Percentiles rank a stretch among this genome's conserved stretches.
Evolutionary conservation across 148 eudicot species (phyloP).

Genomic region (Chenopodium berlandieri): DNA sequence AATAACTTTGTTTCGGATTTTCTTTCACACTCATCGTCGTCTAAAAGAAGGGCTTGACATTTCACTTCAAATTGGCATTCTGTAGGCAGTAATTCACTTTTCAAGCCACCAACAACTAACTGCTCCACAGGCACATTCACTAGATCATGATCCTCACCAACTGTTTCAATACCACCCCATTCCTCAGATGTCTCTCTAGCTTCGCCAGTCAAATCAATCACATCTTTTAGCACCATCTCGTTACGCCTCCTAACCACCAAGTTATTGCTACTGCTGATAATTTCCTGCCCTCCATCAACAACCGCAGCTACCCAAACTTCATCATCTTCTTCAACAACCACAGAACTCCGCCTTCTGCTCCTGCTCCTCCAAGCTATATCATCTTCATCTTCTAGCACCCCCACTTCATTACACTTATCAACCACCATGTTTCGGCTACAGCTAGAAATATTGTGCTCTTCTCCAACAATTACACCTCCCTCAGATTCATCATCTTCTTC

Average conservation of each 20-base stretch:
- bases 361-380: neutral
- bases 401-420: neutral
- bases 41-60: too few species aligned
- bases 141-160: neutral
- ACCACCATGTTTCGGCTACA: neutral
- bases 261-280: too few species aligned
- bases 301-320: neutral
- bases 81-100: too few species aligned
- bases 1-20: neutral
- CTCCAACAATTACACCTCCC: neutral
- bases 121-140: neutral
- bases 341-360: neutral
- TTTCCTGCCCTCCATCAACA: neutral
- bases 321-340: neutral
- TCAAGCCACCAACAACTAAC: too few species aligned
- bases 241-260: neutral
- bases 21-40: neutral
- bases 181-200: neutral
- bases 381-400: neutral
- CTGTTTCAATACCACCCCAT: neutral
- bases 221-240: neutral
- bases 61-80: too few species aligned
- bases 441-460: neutral
- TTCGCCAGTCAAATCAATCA: neutral
- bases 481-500: constrained; percentile 5